phyloP scores from a whole-genome alignment of 352 stramenopile genomes.

The Globisporangium alternatum region DNA sequence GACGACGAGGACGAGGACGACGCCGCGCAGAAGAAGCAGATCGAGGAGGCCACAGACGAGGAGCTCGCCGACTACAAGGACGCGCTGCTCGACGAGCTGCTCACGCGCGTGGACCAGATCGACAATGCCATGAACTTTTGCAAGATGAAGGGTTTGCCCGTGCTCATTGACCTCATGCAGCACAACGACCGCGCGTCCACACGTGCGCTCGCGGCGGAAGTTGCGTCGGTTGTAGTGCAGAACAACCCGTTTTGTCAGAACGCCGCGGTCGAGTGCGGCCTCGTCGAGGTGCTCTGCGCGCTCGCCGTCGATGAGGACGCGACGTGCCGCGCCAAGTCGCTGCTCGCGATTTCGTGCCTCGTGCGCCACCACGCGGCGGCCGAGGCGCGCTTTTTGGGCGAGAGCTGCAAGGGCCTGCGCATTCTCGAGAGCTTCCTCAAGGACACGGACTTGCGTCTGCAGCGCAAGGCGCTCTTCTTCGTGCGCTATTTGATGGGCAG shows the following conservation, averaged over 20 bases:
- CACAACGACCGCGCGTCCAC: slow-evolving; percentile 46
- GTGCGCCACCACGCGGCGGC: slow-evolving; percentile 67
- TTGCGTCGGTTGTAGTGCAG: slow-evolving; percentile 80
- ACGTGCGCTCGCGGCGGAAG: slow-evolving; percentile 67
- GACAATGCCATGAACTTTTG: slow-evolving; percentile 88
- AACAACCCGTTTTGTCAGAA: slow-evolving; percentile 87
- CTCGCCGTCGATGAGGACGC: slow-evolving; percentile 51
- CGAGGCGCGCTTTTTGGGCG: slow-evolving; percentile 56
- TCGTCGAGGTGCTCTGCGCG: slow-evolving; percentile 69
- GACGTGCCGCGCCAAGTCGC: slow-evolving; percentile 69
- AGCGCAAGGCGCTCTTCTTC: slow-evolving; percentile 85
- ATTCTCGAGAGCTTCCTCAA: slow-evolving; percentile 58
- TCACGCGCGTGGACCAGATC: slow-evolving; percentile 85
- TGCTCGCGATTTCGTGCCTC: slow-evolving; percentile 82
- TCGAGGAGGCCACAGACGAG: slow-evolving; percentile 43
- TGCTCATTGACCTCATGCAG: slow-evolving; percentile 61
- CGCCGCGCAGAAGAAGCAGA: slow-evolving; percentile 21
- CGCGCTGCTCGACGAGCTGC: slow-evolving; percentile 74
- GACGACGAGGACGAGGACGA: slow-evolving; percentile 34
- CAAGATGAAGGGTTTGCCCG: slow-evolving; percentile 73
- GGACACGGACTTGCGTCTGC: slow-evolving; percentile 55
- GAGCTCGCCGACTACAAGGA: slow-evolving; percentile 83
- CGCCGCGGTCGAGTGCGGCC: slow-evolving; percentile 48
- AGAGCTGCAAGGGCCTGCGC: slow-evolving; percentile 50
- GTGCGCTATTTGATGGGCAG: slow-evolving; percentile 76